These are phyloP conservation scores for Trametes hirsuta DNA, from an alignment of 1,284 basidiomycete genomes.

Conservation along the genomic window DNA sequence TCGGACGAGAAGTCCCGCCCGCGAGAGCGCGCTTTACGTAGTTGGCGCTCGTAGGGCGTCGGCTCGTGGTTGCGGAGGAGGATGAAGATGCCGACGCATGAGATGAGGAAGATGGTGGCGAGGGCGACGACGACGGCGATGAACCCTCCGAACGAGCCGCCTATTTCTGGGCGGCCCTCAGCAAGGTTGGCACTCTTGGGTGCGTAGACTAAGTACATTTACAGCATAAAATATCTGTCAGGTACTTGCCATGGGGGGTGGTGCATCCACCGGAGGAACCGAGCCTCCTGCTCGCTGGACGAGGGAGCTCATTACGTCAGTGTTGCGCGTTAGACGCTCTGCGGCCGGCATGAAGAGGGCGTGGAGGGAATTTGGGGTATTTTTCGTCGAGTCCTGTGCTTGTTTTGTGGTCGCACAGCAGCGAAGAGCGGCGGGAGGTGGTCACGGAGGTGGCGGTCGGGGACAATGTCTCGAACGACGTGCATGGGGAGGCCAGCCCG, in stretches of 20 bases:
- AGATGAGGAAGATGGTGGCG: conserved; percentile 35
- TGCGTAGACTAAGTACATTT: not conserved
- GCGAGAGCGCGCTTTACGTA: conserved; percentile 27
- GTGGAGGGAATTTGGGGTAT: not conserved
- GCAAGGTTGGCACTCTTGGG: conserved; percentile 14
- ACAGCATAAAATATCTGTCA: not conserved
- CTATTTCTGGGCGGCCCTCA: conserved; percentile 27
- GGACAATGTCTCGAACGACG: not conserved
- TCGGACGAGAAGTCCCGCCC: conserved; percentile 26
- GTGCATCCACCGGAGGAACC: not conserved
- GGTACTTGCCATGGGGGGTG: conserved; percentile 11
- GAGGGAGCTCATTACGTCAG: conserved; percentile 20
- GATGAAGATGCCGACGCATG: conserved; percentile 39
- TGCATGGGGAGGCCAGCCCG: not conserved
- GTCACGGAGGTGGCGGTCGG: not conserved
- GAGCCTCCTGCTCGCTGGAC: conserved; percentile 1
- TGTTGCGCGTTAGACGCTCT: conserved; percentile 2
- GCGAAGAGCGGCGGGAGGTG: not conserved
- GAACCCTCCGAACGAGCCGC: conserved; percentile 38
- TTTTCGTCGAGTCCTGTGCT: not conserved
- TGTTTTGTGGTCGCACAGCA: not conserved
- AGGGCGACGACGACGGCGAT: conserved; percentile 39
- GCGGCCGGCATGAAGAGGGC: not conserved
- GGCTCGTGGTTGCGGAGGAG: conserved; percentile 38
- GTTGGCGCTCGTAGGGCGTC: conserved; percentile 34